Percentiles rank a stretch among this genome's conserved stretches.
phyloP scores from a whole-genome alignment of 2,329 filamentous ascomycete genomes.

The Pestalotiopsis fici region DNA sequence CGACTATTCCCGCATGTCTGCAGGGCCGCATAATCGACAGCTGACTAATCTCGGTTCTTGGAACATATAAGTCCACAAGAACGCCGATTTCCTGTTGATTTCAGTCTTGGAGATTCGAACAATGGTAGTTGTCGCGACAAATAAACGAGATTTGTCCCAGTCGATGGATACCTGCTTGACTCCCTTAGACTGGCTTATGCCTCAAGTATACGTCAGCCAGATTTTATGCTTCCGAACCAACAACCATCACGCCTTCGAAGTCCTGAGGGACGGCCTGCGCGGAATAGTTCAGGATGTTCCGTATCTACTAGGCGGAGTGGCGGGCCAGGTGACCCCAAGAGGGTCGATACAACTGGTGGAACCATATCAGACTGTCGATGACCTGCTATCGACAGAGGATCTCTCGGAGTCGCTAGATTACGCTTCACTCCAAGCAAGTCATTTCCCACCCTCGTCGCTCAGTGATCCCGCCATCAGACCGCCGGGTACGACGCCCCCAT shows the following conservation, averaged over 20 bases:
- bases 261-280: constrained; percentile 18
- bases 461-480: constrained; percentile 16
- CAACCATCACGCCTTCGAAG: constrained; percentile 1
- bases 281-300: constrained; percentile 21
- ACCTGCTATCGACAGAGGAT: constrained; percentile 22
- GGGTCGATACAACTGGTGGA: constrained; percentile 16
- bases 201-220: constrained; percentile 26
- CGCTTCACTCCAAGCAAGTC: constrained; percentile 14
- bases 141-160: too few species aligned
- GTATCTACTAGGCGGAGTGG: constrained; percentile 24
- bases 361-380: constrained; percentile 17
- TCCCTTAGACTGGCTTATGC: constrained; percentile 29
- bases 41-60: too few species aligned
- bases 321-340: constrained; percentile 9
- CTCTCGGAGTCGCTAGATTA: constrained; percentile 23
- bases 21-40: too few species aligned
- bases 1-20: too few species aligned
- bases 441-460: constrained; percentile 25
- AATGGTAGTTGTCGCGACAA: too few species aligned
- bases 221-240: constrained; percentile 26
- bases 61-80: too few species aligned
- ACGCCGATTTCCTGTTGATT: too few species aligned
- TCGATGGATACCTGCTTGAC: constrained; percentile 5
- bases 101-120: too few species aligned
- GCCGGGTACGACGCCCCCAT: constrained; percentile 18